A percentile compares a stretch with the other conserved stretches of the same genome.
phyloP scores from a whole-genome alignment of 2,329 filamentous ascomycete genomes.

The Nemania serpens region DNA sequence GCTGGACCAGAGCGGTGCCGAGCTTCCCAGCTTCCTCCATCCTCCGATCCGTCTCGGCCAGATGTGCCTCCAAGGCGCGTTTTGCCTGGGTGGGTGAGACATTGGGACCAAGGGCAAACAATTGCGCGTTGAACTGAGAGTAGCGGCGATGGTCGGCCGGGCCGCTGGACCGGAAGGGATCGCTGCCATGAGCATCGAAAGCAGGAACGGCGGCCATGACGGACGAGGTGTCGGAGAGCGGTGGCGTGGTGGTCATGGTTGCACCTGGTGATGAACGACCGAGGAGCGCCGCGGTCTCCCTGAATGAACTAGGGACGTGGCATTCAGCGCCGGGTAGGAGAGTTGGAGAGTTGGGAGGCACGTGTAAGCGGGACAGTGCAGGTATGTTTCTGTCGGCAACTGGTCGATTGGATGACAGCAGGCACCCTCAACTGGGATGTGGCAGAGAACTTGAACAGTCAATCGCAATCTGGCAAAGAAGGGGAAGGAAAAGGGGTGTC shows the following conservation, averaged over 20 bases:
- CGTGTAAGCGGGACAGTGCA: neutral
- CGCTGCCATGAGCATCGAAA: slow-evolving; percentile 46
- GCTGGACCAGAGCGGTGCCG: slow-evolving; percentile 80
- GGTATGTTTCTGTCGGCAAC: neutral
- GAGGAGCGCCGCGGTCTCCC: slow-evolving; percentile 39
- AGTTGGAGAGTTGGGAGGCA: too few relatives aligned
- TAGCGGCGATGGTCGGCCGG: slow-evolving; percentile 66
- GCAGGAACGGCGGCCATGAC: slow-evolving; percentile 51
- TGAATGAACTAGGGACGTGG: slow-evolving; percentile 35
- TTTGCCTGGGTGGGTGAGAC: slow-evolving; percentile 86
- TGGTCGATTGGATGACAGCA: neutral
- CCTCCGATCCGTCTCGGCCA: slow-evolving; percentile 88
- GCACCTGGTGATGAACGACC: slow-evolving; percentile 22
- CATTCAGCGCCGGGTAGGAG: slow-evolving; percentile 36
- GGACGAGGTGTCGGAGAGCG: slow-evolving; percentile 29
- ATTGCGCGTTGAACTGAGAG: slow-evolving; percentile 79
- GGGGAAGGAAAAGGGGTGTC: neutral
- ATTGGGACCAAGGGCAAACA: slow-evolving; percentile 76
- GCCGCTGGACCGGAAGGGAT: slow-evolving; percentile 61
- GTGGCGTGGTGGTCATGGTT: slow-evolving; percentile 30
- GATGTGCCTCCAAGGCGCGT: slow-evolving; percentile 85
- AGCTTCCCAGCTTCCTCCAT: slow-evolving; percentile 90
- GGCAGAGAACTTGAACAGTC: neutral
- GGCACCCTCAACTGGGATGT: neutral
- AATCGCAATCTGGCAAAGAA: slow-evolving; percentile 7